Conservation (phyloP, 2,329 filamentous ascomycete species). For the Lecanicillium sp. region DNA sequence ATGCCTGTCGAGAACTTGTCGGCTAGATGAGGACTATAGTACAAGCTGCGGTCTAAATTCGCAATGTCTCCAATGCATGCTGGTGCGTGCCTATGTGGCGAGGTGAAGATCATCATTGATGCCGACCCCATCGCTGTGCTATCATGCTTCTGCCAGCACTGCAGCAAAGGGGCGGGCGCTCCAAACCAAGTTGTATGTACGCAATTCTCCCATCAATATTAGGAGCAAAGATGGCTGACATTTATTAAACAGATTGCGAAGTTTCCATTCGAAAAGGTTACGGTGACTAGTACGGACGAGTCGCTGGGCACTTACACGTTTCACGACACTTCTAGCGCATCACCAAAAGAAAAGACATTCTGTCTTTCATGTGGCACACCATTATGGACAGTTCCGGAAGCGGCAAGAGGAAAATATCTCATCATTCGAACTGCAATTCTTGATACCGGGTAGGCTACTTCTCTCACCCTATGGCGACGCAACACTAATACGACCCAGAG, state of each 20-base stretch:
- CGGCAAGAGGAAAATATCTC: slow-evolving; percentile 15
- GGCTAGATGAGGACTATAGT: not conserved
- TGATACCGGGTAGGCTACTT: slow-evolving; percentile 17
- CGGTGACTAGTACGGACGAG: slow-evolving; percentile 3
- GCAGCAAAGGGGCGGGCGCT: slow-evolving; percentile 11
- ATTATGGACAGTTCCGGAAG: slow-evolving; percentile 18
- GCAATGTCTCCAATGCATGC: slow-evolving; percentile 9
- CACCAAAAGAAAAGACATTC: slow-evolving; percentile 17
- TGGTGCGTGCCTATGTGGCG: slow-evolving; percentile 11
- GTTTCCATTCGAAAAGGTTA: slow-evolving; percentile 11
- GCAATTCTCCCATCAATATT: not conserved
- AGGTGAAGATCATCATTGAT: slow-evolving; percentile 6
- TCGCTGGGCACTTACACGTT: slow-evolving; percentile 13
- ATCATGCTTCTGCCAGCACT: slow-evolving; percentile 13
- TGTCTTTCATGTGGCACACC: slow-evolving; percentile 17
- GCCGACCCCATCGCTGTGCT: slow-evolving; percentile 9
- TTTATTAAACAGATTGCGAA: slow-evolving; percentile 17
- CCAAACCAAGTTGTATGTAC: slow-evolving; percentile 10
- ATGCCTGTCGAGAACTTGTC: too few relatives aligned
- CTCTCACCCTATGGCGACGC: too few relatives aligned
- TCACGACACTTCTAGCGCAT: slow-evolving; percentile 16
- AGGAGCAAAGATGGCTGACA: not conserved
- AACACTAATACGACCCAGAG: slow-evolving; percentile 5
- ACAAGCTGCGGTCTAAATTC: too few relatives aligned
- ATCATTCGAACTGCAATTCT: slow-evolving; percentile 17